Evolutionary conservation across 2,329 filamentous ascomycete genomes (phyloP).

Genomic region (Trichophyton simii): DNA sequence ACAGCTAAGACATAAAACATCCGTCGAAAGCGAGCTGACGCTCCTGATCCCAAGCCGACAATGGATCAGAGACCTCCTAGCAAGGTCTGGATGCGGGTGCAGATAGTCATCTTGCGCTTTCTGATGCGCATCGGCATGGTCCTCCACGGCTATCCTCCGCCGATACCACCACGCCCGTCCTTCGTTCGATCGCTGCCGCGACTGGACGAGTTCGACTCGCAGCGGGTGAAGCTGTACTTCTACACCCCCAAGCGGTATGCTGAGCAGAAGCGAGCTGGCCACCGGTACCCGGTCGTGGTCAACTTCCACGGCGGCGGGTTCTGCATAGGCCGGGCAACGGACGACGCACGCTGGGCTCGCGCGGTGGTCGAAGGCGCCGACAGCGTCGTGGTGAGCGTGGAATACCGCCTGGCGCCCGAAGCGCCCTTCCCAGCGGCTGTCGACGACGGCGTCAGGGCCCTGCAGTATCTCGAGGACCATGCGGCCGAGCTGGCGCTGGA

Average conservation of each 20-base stretch:
- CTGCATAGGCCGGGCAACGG: slow-evolving; percentile 45
- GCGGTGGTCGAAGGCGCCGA: slow-evolving; percentile 50
- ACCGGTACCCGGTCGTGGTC: slow-evolving; percentile 45
- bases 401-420: slow-evolving; percentile 50
- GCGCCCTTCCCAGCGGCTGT: slow-evolving; percentile 43
- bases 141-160: slow-evolving; percentile 50
- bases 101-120: slow-evolving; percentile 54
- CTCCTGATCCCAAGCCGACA: background rate
- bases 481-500: slow-evolving; percentile 47
- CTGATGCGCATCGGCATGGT: slow-evolving; percentile 59
- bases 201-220: slow-evolving; percentile 32
- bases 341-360: slow-evolving; percentile 49
- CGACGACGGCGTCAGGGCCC: slow-evolving; percentile 48
- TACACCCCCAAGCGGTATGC: slow-evolving; percentile 42
- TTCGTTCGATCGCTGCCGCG: slow-evolving; percentile 44
- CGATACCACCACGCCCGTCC: slow-evolving; percentile 46
- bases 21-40: background rate
- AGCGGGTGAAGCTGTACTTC: slow-evolving; percentile 38
- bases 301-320: slow-evolving; percentile 56
- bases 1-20: background rate
- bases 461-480: slow-evolving; percentile 46
- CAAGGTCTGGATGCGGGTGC: slow-evolving; percentile 29
- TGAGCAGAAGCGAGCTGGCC: slow-evolving; percentile 23
- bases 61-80: background rate
- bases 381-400: slow-evolving; percentile 44